phyloP scores from a whole-genome alignment of 257 asterid species.

The Solanum arcanum region DNA sequence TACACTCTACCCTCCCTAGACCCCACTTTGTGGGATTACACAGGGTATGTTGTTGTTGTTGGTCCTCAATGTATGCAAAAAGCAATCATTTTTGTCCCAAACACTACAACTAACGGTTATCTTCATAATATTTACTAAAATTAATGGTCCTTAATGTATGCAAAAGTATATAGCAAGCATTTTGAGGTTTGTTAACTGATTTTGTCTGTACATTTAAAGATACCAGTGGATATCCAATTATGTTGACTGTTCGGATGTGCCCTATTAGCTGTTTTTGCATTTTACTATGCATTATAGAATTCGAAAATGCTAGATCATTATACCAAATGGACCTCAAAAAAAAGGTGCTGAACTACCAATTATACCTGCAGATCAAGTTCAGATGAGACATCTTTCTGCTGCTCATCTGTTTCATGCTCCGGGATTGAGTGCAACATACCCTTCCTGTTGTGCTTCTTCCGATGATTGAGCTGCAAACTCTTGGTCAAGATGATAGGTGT shows the following conservation, averaged over 20 bases:
- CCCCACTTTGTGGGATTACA: neutral
- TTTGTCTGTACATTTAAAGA: neutral
- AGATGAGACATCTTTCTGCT: constrained; percentile 30
- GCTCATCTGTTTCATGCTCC: constrained; percentile 36
- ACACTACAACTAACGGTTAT: neutral
- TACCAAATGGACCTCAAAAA: neutral
- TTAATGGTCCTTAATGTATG: neutral
- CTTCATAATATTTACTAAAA: neutral
- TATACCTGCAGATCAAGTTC: constrained; percentile 59
- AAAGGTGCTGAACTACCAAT: neutral
- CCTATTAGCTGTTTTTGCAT: neutral
- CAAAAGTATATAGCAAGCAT: neutral
- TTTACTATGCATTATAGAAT: neutral
- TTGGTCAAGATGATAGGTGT: constrained; percentile 68
- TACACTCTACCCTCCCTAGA: neutral
- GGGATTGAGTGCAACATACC: constrained; percentile 59
- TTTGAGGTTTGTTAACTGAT: neutral
- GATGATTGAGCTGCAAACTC: constrained; percentile 48
- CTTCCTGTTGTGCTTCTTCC: constrained; percentile 53
- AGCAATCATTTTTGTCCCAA: neutral
- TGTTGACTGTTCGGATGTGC: neutral
- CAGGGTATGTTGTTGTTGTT: neutral
- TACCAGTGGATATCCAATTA: neutral
- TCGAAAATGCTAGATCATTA: neutral
- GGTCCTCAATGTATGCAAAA: neutral